These are phyloP conservation scores for Breynia disticha DNA, from an alignment of 441 rosid species.

Conservation along the genomic window DNA sequence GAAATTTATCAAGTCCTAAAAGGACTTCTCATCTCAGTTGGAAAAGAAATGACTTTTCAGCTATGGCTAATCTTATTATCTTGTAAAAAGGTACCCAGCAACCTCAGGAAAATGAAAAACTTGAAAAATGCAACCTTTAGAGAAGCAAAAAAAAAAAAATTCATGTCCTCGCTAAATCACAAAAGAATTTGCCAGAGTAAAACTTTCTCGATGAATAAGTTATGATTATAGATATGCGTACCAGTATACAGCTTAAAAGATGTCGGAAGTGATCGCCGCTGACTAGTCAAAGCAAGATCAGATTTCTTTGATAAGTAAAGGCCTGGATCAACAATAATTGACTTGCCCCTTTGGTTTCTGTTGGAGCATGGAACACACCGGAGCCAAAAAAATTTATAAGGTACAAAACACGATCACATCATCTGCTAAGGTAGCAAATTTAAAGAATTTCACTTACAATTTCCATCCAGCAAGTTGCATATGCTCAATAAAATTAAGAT, in stretches of 20 bases:
- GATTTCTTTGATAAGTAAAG: constrained; percentile 81
- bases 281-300: constrained; percentile 76
- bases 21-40: no score
- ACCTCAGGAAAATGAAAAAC: not conserved
- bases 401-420: not conserved
- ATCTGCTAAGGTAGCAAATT: not conserved
- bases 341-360: constrained; percentile 77
- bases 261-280: constrained; percentile 75
- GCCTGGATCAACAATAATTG: constrained; percentile 88
- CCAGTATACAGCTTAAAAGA: constrained; percentile 88
- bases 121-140: not conserved
- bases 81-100: not conserved
- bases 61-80: not conserved
- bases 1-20: no score
- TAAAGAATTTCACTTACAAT: constrained; percentile 41
- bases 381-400: not conserved
- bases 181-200: not conserved
- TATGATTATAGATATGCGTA: constrained; percentile 15
- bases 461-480: constrained; percentile 81
- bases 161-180: not conserved
- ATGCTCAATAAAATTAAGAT: constrained; percentile 80
- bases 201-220: constrained; percentile 2
- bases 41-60: not conserved
- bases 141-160: not conserved
- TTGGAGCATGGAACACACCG: constrained; percentile 11